phyloP scores from a whole-genome alignment of 2,329 filamentous ascomycete genomes.

The Mycosphaerella sp. region DNA sequence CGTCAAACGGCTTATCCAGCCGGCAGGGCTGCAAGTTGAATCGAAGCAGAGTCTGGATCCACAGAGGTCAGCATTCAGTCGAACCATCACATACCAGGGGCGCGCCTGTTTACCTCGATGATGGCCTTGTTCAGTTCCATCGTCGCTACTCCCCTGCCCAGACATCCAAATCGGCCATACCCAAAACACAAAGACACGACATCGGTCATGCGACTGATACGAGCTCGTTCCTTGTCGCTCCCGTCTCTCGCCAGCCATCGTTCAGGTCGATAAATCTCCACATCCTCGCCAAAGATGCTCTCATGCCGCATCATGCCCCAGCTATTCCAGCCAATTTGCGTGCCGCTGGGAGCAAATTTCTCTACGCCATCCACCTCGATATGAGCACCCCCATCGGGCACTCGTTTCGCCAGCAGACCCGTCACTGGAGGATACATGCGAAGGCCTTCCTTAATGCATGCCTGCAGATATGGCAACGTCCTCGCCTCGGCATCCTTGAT shows the following conservation, averaged over 20 bases:
- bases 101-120: constrained; percentile 30
- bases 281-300: constrained; percentile 35
- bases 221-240: constrained; percentile 26
- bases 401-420: constrained; percentile 34
- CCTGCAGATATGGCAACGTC: constrained; percentile 41
- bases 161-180: constrained; percentile 34
- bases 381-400: constrained; percentile 31
- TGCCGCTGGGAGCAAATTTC: constrained; percentile 34
- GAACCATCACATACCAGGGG: not conserved
- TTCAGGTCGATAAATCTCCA: constrained; percentile 36
- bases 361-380: constrained; percentile 34
- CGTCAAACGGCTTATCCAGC: constrained; percentile 34
- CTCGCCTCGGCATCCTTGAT: constrained; percentile 45
- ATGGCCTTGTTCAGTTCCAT: constrained; percentile 38
- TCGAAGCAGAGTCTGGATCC: constrained; percentile 31
- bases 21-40: constrained; percentile 36
- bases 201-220: constrained; percentile 33
- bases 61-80: not conserved
- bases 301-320: constrained; percentile 35
- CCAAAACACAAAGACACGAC: constrained; percentile 35
- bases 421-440: constrained; percentile 42
- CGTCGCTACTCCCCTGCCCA: constrained; percentile 34
- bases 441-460: constrained; percentile 44
- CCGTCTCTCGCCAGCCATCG: constrained; percentile 32
- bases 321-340: constrained; percentile 36